phyloP scores from a whole-genome alignment of 805 yeast species.

The Teunomyces barrocoloradensis region DNA sequence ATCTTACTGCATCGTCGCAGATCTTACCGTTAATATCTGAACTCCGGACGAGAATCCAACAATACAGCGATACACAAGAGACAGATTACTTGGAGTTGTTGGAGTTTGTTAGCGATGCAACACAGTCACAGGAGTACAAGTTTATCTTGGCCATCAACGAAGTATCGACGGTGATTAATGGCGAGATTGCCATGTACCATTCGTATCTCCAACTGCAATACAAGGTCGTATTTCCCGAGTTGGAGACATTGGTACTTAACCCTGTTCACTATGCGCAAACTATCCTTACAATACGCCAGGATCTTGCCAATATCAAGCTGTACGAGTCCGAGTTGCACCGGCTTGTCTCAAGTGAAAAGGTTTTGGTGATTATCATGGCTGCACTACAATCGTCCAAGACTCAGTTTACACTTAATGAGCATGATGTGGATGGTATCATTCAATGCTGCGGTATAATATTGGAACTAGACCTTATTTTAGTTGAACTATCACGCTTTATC shows the following conservation, averaged over 20 bases:
- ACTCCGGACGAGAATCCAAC: conserved; percentile 18
- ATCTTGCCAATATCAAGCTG: conserved; percentile 27
- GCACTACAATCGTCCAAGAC: conserved; percentile 48
- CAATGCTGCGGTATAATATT: conserved; percentile 49
- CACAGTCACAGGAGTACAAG: conserved; percentile 42
- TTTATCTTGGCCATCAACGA: conserved; percentile 55
- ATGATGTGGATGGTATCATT: conserved; percentile 36
- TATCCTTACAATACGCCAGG: conserved; percentile 51
- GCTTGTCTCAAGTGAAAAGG: conserved; percentile 59
- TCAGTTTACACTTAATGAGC: conserved; percentile 19
- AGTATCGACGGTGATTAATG: conserved; percentile 49
- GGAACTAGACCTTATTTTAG: conserved; percentile 42
- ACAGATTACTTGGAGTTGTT: conserved; percentile 31
- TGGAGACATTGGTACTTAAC: conserved; percentile 58
- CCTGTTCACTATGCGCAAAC: conserved; percentile 61
- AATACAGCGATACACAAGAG: conserved; percentile 20
- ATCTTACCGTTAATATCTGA: conserved; percentile 23
- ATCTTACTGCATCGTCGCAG: conserved; percentile 19
- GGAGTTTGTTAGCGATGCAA: conserved; percentile 26
- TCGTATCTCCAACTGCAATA: conserved; percentile 53
- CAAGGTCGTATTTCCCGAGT: conserved; percentile 64
- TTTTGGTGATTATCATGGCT: conserved; percentile 72
- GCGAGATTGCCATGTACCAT: conserved; percentile 52
- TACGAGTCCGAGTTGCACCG: conserved; percentile 36
- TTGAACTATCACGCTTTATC: conserved; percentile 50